Conservation (phyloP, 305 asterid genomes). For the Fraxinus baroniana region DNA sequence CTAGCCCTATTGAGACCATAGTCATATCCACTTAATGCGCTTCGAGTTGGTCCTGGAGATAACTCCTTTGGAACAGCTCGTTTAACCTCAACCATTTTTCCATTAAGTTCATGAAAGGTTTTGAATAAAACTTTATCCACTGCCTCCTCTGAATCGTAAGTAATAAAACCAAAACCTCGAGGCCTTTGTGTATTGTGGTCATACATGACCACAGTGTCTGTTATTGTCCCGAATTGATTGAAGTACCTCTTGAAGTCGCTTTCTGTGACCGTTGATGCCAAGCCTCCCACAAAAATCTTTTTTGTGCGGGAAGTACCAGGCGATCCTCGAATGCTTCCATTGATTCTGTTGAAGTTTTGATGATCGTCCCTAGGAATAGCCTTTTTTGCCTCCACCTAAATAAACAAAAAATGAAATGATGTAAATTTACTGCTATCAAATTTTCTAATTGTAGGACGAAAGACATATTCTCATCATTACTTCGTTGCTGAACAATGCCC, state of each 20-base stretch:
- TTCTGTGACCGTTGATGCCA: conserved; percentile 76
- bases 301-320: conserved; percentile 70
- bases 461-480: background rate
- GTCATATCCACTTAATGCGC: conserved; percentile 48
- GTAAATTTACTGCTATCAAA: background rate
- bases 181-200: conserved; percentile 91
- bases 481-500: background rate
- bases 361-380: conserved; percentile 82
- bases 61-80: conserved; percentile 86
- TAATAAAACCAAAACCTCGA: conserved; percentile 86
- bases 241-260: conserved; percentile 74
- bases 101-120: conserved; percentile 81
- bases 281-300: conserved; percentile 85
- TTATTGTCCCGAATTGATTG: conserved; percentile 71
- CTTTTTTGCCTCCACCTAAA: conserved; percentile 85
- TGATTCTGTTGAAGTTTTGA: conserved; percentile 34
- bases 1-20: conserved; percentile 58
- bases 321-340: conserved; percentile 57
- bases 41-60: conserved; percentile 65
- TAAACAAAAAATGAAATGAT: conserved; percentile 9
- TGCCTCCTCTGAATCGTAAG: conserved; percentile 78
- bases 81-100: conserved; percentile 89
- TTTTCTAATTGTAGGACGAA: background rate
- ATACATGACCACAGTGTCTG: conserved; percentile 86
- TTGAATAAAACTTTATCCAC: conserved; percentile 68